Percentiles rank a stretch among this genome's conserved stretches.
Evolutionary conservation across 2,329 filamentous ascomycete genomes (phyloP).

Genomic region (Sporothrix humicola): DNA sequence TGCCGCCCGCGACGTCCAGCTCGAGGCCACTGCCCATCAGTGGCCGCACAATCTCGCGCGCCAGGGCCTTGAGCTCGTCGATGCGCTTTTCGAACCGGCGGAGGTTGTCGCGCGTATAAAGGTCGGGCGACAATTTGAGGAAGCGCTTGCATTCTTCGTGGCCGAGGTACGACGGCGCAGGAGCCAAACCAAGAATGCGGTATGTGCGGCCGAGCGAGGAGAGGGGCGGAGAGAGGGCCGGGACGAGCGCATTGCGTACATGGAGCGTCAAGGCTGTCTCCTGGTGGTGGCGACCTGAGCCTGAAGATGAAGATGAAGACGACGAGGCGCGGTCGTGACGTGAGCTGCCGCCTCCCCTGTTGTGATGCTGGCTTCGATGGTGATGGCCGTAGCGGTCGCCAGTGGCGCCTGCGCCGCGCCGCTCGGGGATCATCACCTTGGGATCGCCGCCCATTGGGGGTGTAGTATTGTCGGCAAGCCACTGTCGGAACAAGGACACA

Average conservation of each 20-base stretch:
- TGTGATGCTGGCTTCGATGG: slow-evolving; percentile 39
- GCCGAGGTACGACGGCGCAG: slow-evolving; percentile 68
- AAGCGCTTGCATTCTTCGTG: slow-evolving; percentile 93
- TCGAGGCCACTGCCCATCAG: slow-evolving; percentile 86
- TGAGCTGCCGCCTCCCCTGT: slow-evolving; percentile 33
- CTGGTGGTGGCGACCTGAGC: slow-evolving; percentile 13
- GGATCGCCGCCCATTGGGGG: slow-evolving; percentile 59
- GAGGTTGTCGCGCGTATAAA: slow-evolving; percentile 86
- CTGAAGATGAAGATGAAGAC: slow-evolving; percentile 35
- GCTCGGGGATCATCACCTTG: slow-evolving; percentile 41
- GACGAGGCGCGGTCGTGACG: slow-evolving; percentile 41
- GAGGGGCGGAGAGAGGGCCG: slow-evolving; percentile 52
- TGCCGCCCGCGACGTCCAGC: slow-evolving; percentile 67
- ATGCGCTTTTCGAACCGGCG: slow-evolving; percentile 83
- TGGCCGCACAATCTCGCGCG: slow-evolving; percentile 80
- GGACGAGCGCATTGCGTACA: slow-evolving; percentile 42
- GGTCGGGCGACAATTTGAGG: slow-evolving; percentile 78
- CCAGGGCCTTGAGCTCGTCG: slow-evolving; percentile 85
- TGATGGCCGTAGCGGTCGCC: slow-evolving; percentile 39
- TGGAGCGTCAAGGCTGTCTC: slow-evolving; percentile 35
- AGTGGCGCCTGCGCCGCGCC: slow-evolving; percentile 37
- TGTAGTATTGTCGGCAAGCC: slow-evolving; percentile 88
- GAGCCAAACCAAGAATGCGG: slow-evolving; percentile 71
- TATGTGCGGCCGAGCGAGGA: slow-evolving; percentile 75
- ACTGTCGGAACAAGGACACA: slow-evolving; percentile 86